Conservation (phyloP, 2,329 filamentous ascomycete species). For the Colletotrichum tofieldiae region DNA sequence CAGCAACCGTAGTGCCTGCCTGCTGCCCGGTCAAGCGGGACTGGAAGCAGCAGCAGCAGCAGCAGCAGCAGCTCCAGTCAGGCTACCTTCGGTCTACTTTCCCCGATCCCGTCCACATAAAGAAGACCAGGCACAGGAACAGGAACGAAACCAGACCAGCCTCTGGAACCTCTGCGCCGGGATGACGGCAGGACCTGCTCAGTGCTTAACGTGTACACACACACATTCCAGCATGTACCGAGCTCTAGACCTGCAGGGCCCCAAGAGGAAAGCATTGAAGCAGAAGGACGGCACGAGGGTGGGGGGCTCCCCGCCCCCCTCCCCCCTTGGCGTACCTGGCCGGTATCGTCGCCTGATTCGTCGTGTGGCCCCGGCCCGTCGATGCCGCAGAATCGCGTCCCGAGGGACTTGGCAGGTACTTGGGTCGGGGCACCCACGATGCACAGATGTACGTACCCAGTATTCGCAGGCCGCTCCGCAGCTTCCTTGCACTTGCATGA, state of each 20-base stretch:
- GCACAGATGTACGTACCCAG: neutral
- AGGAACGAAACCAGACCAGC: constrained; percentile 5
- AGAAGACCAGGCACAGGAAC: constrained; percentile 18
- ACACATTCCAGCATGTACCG: neutral
- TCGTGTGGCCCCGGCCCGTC: neutral
- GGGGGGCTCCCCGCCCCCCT: neutral
- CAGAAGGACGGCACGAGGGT: neutral
- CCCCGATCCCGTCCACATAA: neutral
- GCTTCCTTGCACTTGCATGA: constrained; percentile 38
- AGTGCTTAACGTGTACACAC: neutral
- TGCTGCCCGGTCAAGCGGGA: neutral
- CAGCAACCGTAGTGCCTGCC: neutral
- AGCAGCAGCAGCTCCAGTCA: neutral
- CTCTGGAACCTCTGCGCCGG: constrained; percentile 13
- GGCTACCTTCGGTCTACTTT: neutral
- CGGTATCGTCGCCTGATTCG: constrained; percentile 23
- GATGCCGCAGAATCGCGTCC: constrained; percentile 20
- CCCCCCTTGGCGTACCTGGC: neutral
- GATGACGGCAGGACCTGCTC: constrained; percentile 7
- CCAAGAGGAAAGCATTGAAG: neutral
- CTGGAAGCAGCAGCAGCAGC: neutral
- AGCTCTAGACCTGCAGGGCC: neutral
- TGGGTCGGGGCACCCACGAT: neutral
- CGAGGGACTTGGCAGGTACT: constrained; percentile 33
- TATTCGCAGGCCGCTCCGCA: constrained; percentile 9